Conservation (phyloP, 2,329 filamentous ascomycete genomes). For the Cadophora gregata region DNA sequence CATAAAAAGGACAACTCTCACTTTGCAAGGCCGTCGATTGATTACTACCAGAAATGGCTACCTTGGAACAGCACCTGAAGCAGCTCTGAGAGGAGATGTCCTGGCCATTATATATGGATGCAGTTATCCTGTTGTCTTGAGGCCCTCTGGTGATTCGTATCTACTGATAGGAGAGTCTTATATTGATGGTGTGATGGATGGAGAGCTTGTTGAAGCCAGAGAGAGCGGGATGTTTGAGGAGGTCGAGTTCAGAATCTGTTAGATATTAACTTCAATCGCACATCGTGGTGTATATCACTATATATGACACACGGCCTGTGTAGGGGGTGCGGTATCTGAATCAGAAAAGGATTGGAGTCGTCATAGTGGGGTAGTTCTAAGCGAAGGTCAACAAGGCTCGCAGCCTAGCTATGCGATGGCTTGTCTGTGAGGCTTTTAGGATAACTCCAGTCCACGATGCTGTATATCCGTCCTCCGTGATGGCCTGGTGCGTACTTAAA, state of each 20-base stretch:
- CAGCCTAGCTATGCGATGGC: no score
- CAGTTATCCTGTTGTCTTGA: slow-evolving; percentile 18
- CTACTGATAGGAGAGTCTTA: slow-evolving; percentile 16
- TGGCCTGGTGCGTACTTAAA: no score
- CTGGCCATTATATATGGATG: slow-evolving; percentile 20
- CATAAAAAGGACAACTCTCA: neutral
- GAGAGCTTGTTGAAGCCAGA: slow-evolving; percentile 13
- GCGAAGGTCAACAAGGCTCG: neutral
- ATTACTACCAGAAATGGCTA: neutral
- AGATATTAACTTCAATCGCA: neutral
- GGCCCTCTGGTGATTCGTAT: neutral
- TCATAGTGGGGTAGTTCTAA: no score
- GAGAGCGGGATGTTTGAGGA: slow-evolving; percentile 2
- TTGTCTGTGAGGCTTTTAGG: no score
- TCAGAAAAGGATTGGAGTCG: no score
- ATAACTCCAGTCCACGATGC: no score
- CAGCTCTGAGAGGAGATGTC: slow-evolving; percentile 5
- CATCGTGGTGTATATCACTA: no score
- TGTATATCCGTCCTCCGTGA: no score
- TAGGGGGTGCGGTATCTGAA: no score
- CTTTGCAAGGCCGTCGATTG: neutral
- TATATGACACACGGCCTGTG: no score
- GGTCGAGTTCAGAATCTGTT: slow-evolving; percentile 6
- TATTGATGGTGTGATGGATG: slow-evolving; percentile 22
- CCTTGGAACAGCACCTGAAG: slow-evolving; percentile 10